Conservation (phyloP, 1,284 basidiomycete species). For the Sphaerobolus stellatus region DNA sequence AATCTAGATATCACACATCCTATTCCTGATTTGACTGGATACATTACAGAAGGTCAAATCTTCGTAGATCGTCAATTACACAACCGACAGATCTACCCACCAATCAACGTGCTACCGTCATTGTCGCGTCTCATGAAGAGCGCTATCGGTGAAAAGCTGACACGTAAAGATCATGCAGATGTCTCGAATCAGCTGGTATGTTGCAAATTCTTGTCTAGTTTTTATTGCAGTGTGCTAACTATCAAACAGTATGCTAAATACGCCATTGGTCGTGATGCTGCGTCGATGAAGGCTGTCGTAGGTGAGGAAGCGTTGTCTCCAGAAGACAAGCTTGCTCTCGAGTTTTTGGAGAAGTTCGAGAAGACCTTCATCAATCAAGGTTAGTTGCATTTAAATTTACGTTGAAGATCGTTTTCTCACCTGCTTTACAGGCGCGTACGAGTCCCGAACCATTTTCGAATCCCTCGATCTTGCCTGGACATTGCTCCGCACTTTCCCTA, state of each 20-base stretch:
- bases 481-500: conserved; percentile 96
- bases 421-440: conserved; percentile 81
- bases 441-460: conserved; percentile 96
- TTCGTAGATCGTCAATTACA: conserved; percentile 94
- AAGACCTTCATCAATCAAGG: conserved; percentile 94
- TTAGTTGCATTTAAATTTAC: conserved; percentile 29
- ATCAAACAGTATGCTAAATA: conserved; percentile 87
- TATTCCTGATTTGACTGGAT: conserved; percentile 98
- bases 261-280: conserved; percentile 96
- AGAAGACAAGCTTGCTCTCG: conserved; percentile 92
- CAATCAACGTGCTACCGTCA: conserved; percentile 99
- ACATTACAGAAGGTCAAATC: conserved; percentile 99
- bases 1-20: conserved; percentile 95
- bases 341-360: conserved; percentile 95
- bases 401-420: neutral
- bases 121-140: conserved; percentile 99
- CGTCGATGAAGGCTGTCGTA: conserved; percentile 99
- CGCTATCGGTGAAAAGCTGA: conserved; percentile 96
- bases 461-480: conserved; percentile 98
- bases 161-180: conserved; percentile 97
- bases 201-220: conserved; percentile 19
- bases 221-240: conserved; percentile 19
- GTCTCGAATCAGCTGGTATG: conserved; percentile 94
- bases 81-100: conserved; percentile 98
- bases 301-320: conserved; percentile 95